Evolutionary conservation across 1,284 basidiomycete species (phyloP).

Genomic region (Spongispora temasekensis): DNA sequence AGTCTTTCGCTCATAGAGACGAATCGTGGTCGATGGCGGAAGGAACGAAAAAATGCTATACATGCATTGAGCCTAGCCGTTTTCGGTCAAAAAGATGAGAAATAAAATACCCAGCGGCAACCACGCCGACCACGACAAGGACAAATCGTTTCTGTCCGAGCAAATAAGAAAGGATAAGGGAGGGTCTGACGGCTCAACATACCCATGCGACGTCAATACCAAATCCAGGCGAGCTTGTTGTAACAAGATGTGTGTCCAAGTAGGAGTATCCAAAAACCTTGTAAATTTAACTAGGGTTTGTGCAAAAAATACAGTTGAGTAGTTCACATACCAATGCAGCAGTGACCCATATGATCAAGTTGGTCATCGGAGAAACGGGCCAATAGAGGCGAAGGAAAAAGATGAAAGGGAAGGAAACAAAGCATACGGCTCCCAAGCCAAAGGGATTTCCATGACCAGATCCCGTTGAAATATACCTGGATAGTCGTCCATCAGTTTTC

Average conservation of each 20-base stretch:
- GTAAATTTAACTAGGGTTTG: neutral
- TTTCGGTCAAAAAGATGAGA: neutral
- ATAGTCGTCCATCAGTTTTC: neutral
- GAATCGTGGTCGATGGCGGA: slow-evolving; percentile 70
- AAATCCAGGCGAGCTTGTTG: slow-evolving; percentile 51
- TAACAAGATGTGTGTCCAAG: slow-evolving; percentile 51
- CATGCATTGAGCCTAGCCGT: slow-evolving; percentile 5
- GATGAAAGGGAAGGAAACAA: slow-evolving; percentile 72
- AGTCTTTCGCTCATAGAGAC: slow-evolving; percentile 63
- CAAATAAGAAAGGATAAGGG: neutral
- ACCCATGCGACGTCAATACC: slow-evolving; percentile 71
- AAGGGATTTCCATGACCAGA: slow-evolving; percentile 68
- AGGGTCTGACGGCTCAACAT: slow-evolving; percentile 13
- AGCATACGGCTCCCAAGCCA: slow-evolving; percentile 70
- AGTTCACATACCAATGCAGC: slow-evolving; percentile 53
- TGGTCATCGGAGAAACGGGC: slow-evolving; percentile 72
- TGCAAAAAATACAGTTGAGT: neutral
- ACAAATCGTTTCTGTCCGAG: slow-evolving; percentile 56
- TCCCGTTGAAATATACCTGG: slow-evolving; percentile 75
- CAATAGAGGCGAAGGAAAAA: slow-evolving; percentile 72
- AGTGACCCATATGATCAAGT: slow-evolving; percentile 77
- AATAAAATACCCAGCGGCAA: slow-evolving; percentile 58
- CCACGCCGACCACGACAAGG: slow-evolving; percentile 61
- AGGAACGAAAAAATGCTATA: slow-evolving; percentile 65
- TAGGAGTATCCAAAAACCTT: slow-evolving; percentile 77